Conservation (phyloP, 2,329 filamentous ascomycete species). For the Tolypocladium capitatum region DNA sequence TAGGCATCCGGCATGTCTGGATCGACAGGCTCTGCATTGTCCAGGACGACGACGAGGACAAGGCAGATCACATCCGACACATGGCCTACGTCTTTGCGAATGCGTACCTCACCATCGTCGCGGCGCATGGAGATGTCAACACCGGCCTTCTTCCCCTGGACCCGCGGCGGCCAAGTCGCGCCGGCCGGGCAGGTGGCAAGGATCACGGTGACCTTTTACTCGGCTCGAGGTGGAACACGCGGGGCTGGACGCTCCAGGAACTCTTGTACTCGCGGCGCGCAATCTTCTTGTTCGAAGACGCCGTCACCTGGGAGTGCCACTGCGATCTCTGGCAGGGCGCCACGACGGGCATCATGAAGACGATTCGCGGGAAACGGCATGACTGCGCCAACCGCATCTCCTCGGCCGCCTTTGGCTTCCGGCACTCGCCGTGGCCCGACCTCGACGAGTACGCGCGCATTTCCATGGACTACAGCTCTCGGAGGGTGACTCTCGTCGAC, state of each 20-base stretch:
- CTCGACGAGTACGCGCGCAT: slow-evolving; percentile 31
- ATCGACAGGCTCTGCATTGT: slow-evolving; percentile 32
- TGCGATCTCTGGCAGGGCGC: slow-evolving; percentile 28
- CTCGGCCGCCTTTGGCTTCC: slow-evolving; percentile 21
- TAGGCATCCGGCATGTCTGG: slow-evolving; percentile 31
- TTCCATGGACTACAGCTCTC: slow-evolving; percentile 28
- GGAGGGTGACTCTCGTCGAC: slow-evolving; percentile 24
- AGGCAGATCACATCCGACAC: slow-evolving; percentile 25
- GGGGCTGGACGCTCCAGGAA: slow-evolving; percentile 32
- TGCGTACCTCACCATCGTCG: slow-evolving; percentile 30
- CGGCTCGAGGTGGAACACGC: slow-evolving; percentile 23
- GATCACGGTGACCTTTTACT: slow-evolving; percentile 26
- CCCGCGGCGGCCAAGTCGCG: slow-evolving; percentile 17
- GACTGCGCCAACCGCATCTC: slow-evolving; percentile 20
- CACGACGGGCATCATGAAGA: slow-evolving; percentile 16
- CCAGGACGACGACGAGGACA: slow-evolving; percentile 27
- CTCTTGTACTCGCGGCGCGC: slow-evolving; percentile 27
- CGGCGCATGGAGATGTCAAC: slow-evolving; percentile 25
- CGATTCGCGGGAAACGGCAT: slow-evolving; percentile 16
- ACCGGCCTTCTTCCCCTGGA: slow-evolving; percentile 24
- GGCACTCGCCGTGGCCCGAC: slow-evolving; percentile 30
- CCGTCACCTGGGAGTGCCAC: slow-evolving; percentile 32
- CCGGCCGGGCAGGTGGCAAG: slow-evolving; percentile 10
- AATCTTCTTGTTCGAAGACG: slow-evolving; percentile 29
- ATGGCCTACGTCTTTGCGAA: slow-evolving; percentile 33